Conservation (phyloP, 495 filamentous ascomycete species). For the Podospora pseudoanserina region DNA sequence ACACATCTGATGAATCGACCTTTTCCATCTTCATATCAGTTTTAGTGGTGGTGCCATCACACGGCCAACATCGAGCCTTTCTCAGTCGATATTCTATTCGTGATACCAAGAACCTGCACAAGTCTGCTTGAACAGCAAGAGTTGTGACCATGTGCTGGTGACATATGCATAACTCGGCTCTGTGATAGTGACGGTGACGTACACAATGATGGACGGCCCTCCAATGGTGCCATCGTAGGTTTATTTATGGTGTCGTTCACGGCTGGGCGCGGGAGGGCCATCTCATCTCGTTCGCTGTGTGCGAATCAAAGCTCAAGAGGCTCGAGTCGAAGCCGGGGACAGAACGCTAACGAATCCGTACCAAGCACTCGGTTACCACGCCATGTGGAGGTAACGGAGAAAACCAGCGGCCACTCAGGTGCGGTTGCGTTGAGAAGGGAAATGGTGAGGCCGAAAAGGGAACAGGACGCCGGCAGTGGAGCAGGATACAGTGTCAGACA, state of each 20-base stretch:
- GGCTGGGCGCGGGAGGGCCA: neutral
- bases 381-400: constrained; percentile 14
- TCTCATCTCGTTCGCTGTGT: neutral
- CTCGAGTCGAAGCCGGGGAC: constrained; percentile 5
- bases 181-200: constrained; percentile 27
- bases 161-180: constrained; percentile 10
- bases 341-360: constrained; percentile 5
- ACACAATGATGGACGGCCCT: neutral
- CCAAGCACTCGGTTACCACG: constrained; percentile 17
- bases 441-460: constrained; percentile 2
- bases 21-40: neutral
- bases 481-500: neutral
- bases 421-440: neutral
- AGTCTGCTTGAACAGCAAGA: neutral
- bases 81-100: neutral
- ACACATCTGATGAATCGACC: neutral
- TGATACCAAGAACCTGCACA: neutral
- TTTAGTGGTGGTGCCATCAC: neutral
- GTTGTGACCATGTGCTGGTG: neutral
- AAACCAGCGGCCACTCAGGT: neutral
- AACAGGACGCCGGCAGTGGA: neutral
- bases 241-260: constrained; percentile 6
- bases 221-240: neutral
- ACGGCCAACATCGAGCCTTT: neutral
- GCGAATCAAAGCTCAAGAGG: neutral